Conservation (phyloP, 805 yeast genomes). For the Wickerhamomyces sydowiorum region DNA sequence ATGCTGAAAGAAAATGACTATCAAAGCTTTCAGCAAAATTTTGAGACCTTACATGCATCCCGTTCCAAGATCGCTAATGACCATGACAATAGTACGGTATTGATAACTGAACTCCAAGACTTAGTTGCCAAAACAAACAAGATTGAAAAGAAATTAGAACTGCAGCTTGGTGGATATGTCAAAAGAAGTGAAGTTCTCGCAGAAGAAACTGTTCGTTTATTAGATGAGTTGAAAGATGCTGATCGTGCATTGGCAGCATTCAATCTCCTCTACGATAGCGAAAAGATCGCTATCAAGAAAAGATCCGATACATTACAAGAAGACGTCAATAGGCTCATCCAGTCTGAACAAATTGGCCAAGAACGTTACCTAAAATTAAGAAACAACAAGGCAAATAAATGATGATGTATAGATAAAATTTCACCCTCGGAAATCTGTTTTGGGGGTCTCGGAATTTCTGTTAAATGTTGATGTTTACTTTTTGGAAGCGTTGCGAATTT, state of each 20-base stretch:
- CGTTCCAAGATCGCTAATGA: too few relatives aligned
- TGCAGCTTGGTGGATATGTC: conserved; percentile 7
- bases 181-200: conserved; percentile 7
- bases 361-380: conserved; percentile 11
- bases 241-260: conserved; percentile 19
- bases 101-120: conserved; percentile 6
- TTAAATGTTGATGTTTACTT: too few relatives aligned
- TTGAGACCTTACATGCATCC: conserved; percentile 2
- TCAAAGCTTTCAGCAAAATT: conserved; percentile 5
- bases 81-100: neutral
- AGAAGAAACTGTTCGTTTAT: conserved; percentile 6
- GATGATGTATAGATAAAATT: neutral
- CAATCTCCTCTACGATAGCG: conserved; percentile 14
- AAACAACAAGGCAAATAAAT: neutral
- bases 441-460: too few relatives aligned
- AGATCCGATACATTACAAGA: conserved; percentile 15
- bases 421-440: too few relatives aligned
- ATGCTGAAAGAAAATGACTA: conserved; percentile 7
- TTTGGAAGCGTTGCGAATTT: neutral
- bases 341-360: conserved; percentile 18
- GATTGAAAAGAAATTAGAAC: conserved; percentile 10
- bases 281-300: conserved; percentile 4
- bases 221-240: conserved; percentile 14
- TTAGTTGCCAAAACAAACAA: conserved; percentile 12
- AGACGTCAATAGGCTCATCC: conserved; percentile 17